Percentiles rank a stretch among this genome's conserved stretches.
Conservation (phyloP, 495 filamentous ascomycete species). For the Penicillium desertorum region DNA sequence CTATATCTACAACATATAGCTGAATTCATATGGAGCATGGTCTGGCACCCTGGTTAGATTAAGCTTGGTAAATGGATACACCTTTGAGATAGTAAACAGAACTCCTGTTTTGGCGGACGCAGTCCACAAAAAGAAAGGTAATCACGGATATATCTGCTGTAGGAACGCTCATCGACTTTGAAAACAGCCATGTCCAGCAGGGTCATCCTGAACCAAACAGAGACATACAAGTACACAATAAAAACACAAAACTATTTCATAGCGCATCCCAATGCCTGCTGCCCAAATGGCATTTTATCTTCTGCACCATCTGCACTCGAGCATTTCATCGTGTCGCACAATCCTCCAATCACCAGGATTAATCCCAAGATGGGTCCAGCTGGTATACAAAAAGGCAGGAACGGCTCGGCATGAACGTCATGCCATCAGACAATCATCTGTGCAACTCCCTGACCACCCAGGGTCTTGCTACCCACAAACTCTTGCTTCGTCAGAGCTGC, state of each 20-base stretch:
- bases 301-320: conserved; percentile 22
- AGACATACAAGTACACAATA: conserved; percentile 34
- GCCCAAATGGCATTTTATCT: conserved; percentile 15
- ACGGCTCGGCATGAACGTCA: conserved; percentile 4
- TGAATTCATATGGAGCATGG: not conserved
- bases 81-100: not conserved
- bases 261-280: conserved; percentile 30
- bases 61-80: not conserved
- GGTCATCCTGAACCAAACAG: conserved; percentile 9
- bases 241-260: conserved; percentile 24
- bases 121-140: conserved; percentile 13
- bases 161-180: conserved; percentile 14
- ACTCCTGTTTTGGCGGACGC: conserved; percentile 4
- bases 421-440: conserved; percentile 89
- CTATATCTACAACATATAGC: not conserved
- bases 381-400: conserved; percentile 2
- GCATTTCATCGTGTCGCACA: conserved; percentile 27
- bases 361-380: conserved; percentile 2
- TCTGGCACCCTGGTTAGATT: not conserved
- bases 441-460: conserved; percentile 90
- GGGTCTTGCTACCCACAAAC: conserved; percentile 94
- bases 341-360: not conserved
- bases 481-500: conserved; percentile 89
- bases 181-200: conserved; percentile 13
- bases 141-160: conserved; percentile 17